Evolutionary conservation across 2,329 filamentous ascomycete species (phyloP).

Genomic region (Cryphonectria nitschkei): DNA sequence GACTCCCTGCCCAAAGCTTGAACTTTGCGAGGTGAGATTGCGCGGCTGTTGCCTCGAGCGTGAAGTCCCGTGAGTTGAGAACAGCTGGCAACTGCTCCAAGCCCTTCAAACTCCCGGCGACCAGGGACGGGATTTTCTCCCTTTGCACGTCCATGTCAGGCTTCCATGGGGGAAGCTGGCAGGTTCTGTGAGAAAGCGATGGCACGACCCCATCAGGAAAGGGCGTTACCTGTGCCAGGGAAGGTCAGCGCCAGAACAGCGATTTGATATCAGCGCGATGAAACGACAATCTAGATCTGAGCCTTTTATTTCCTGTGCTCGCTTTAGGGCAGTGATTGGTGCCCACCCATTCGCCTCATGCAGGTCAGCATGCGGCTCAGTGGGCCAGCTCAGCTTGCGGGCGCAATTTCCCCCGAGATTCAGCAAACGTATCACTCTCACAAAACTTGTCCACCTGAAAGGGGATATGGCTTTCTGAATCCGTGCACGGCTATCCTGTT

Average conservation of each 20-base stretch:
- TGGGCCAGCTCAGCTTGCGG: constrained; percentile 5
- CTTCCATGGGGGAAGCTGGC: not conserved
- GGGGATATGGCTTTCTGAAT: not conserved
- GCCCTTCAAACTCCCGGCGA: not conserved
- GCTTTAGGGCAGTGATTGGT: constrained; percentile 12
- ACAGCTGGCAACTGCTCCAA: not conserved
- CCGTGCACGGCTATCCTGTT: not conserved
- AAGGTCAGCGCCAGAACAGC: not conserved
- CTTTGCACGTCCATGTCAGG: not conserved
- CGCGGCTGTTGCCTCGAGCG: not conserved
- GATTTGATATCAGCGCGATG: not conserved
- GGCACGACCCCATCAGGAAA: not conserved
- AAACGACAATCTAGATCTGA: not conserved
- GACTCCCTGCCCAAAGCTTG: constrained; percentile 14
- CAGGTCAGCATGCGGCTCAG: constrained; percentile 9
- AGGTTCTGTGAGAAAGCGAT: not conserved
- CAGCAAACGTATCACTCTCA: not conserved
- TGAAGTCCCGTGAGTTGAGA: not conserved
- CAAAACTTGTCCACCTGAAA: not conserved
- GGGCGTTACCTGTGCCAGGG: not conserved
- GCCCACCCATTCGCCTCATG: constrained; percentile 7
- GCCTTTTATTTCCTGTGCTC: not conserved
- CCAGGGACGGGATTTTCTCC: constrained; percentile 2
- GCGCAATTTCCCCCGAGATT: not conserved
- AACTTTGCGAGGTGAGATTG: constrained; percentile 7